Evolutionary conservation across 2,329 filamentous ascomycete species (phyloP), one percentile per base, ranked within the genome.

Genomic region (Berkeleyomyces rouxiae): DNA sequence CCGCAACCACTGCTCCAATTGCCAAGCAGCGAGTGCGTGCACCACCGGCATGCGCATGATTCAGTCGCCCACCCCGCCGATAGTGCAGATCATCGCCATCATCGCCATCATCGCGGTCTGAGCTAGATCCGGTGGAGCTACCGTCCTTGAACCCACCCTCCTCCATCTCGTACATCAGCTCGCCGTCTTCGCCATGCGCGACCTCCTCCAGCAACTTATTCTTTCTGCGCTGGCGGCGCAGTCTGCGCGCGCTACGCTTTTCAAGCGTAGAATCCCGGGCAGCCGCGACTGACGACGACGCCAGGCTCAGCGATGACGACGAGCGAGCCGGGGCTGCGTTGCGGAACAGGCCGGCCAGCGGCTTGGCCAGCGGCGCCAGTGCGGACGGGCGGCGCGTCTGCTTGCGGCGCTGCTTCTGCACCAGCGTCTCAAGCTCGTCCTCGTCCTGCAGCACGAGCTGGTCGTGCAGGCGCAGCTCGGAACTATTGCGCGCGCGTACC

Each of bases 81-180:
- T 83, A 71, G 72, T 84, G 75, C 70, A 82, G 69, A 71, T 84
- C 74, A 68, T 81, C 76, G 75, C 84, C 78, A 71, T 81, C 75
- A 66, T 84, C n/a, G n/a, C n/a, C n/a, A n/a, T n/a, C n/a, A n/a
- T n/a, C 76, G 66, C 82, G 75, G 68, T 85, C 75, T 76, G 79
- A 83, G 72, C 80, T 84, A 0, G 81, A 78, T 43, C 82, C 82
- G 0, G 82, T 84, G 4, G 76, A 77, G 70, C 81, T 87, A 61
- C 85, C 84, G 58, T 86, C 83, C 65, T 79, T 83, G 69, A 87
- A 80, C 2, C 79, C 81, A 1, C 90, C 89, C 70, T 90, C 86
- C 72, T 96, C 91, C 86, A 92, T 89, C 74, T 93, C 88, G 71
- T 89, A 91, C 85, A 95, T 88, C 69, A 95, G 76, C 71, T 85